These are phyloP conservation scores for Ajuga reptans DNA, from an alignment of 305 asterid genomes.

Conservation along the genomic window DNA sequence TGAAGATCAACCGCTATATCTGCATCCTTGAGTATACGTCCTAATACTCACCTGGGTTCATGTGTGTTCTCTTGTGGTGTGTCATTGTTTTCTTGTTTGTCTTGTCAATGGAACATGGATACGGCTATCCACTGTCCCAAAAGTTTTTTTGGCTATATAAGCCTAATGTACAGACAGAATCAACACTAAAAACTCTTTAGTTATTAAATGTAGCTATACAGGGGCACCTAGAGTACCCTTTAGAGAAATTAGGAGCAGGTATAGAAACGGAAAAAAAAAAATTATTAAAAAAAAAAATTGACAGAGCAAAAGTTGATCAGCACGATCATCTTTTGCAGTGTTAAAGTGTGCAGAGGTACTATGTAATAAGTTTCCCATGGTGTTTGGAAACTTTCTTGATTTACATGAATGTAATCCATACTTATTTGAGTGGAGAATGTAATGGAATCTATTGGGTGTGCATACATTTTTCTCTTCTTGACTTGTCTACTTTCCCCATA, in stretches of 20 bases:
- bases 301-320: conserved; percentile 42
- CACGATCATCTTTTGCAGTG: conserved; percentile 42
- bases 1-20: conserved; percentile 43
- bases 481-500: conserved; percentile 20
- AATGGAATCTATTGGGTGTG: conserved; percentile 41
- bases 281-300: background rate
- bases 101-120: conserved; percentile 47
- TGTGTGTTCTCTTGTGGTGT: conserved; percentile 46
- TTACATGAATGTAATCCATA: conserved; percentile 41
- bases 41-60: conserved; percentile 42
- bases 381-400: conserved; percentile 25
- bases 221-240: conserved; percentile 59
- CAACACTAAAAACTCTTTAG: conserved; percentile 44
- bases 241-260: conserved; percentile 32
- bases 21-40: conserved; percentile 43
- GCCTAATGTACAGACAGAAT: conserved; percentile 77
- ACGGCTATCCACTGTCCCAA: conserved; percentile 53
- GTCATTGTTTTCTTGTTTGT: conserved; percentile 58
- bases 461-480: conserved; percentile 22
- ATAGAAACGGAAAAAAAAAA: conserved; percentile 12
- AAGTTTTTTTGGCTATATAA: conserved; percentile 49
- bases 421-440: conserved; percentile 58
- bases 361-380: conserved; percentile 50
- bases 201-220: conserved; percentile 46
- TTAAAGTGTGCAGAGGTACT: conserved; percentile 51